Percentiles rank a stretch among this genome's conserved stretches.
Evolutionary conservation across 192 early-diverging fungal genomes (phyloP).

Genomic region (Dispira parvispora): DNA sequence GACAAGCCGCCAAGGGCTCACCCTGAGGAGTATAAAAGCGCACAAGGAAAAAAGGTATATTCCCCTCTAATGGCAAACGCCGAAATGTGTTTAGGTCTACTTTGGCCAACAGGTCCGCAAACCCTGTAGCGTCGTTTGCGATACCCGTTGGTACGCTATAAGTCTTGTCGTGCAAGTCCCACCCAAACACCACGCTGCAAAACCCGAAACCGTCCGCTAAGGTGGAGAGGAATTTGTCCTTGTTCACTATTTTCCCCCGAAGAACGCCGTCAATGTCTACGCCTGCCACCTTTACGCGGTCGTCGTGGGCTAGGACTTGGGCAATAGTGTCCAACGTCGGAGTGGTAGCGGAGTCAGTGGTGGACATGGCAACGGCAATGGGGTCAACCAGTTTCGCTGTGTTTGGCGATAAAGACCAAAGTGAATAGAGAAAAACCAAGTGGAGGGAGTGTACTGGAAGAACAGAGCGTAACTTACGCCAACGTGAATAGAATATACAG

Average conservation of each 20-base stretch:
- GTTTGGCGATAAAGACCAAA: too few relatives aligned
- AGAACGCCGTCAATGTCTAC: slow-evolving; percentile 57
- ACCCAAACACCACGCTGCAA: slow-evolving; percentile 60
- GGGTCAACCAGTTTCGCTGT: too few relatives aligned
- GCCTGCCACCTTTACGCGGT: slow-evolving; percentile 41
- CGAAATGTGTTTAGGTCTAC: slow-evolving; percentile 48
- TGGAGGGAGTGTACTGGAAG: too few relatives aligned
- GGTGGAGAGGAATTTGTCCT: slow-evolving; percentile 44
- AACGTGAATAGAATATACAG: too few relatives aligned
- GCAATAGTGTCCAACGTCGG: background rate
- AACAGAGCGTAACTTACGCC: too few relatives aligned
- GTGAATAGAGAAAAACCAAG: too few relatives aligned
- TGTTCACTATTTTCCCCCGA: slow-evolving; percentile 51
- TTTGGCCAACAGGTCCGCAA: slow-evolving; percentile 41
- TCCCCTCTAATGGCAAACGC: slow-evolving; percentile 53
- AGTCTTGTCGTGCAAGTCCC: slow-evolving; percentile 60
- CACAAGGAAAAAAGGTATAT: slow-evolving; percentile 54
- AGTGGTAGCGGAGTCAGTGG: too few relatives aligned
- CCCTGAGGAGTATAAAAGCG: slow-evolving; percentile 43
- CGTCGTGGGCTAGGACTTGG: slow-evolving; percentile 20
- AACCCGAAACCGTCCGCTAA: slow-evolving; percentile 55
- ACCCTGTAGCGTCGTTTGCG: slow-evolving; percentile 29
- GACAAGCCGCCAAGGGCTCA: slow-evolving; percentile 41
- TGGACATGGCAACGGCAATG: too few relatives aligned
- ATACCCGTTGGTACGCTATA: slow-evolving; percentile 30